Evolutionary conservation across 805 yeast genomes (phyloP), one percentile per base, ranked within the genome.

Genomic region (Candida taoyuanica): DNA sequence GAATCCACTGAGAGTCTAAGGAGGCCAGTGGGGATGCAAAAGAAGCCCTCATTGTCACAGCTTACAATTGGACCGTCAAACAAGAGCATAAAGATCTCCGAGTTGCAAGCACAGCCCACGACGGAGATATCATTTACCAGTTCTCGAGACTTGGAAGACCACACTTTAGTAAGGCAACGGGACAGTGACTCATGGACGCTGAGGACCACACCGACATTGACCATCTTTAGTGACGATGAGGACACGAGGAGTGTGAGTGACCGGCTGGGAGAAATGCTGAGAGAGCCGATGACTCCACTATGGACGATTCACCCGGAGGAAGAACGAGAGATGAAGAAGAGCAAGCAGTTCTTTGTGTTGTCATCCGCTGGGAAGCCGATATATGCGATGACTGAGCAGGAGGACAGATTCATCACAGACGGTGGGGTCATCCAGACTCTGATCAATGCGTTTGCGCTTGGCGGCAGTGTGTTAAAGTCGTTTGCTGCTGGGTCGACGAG

Each of bases 301-400:
- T 44, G 36, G 42, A 43, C 33, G 5, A 31, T 28, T 36, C 40
- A 29, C 15, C 47, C 42, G 7, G 47, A 40, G 26, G 45, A 28
- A 28, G 49, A 40, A 32, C 38, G 40, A 15, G 42, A 42, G 13
- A 40, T 39, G 27, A 32, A 37, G 17, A 37, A 37, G 12, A 33
- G 34, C 3, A 87, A 86, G 56, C 94, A 87, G 43, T 85, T 82
- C 53, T 82, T 85, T 49, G 74, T 88, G 3, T 64, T 88, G 8
- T 84, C 95, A 0, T 65, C 79, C 2, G 95, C 96, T 1, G 96
- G 96, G 0, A 88, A 88, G 56, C 95, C 95, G 2, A 81, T 88
- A 5, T 88, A 82, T 59, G 76, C 94, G 2, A 67, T 81, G 69
- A 36, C 41, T 5, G 44, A 40, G 14, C 89, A 39, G 15, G 44